Percentiles rank a stretch among this genome's conserved stretches.
Conservation (phyloP, 1,284 basidiomycete species). For the Golubevia pallescens region DNA sequence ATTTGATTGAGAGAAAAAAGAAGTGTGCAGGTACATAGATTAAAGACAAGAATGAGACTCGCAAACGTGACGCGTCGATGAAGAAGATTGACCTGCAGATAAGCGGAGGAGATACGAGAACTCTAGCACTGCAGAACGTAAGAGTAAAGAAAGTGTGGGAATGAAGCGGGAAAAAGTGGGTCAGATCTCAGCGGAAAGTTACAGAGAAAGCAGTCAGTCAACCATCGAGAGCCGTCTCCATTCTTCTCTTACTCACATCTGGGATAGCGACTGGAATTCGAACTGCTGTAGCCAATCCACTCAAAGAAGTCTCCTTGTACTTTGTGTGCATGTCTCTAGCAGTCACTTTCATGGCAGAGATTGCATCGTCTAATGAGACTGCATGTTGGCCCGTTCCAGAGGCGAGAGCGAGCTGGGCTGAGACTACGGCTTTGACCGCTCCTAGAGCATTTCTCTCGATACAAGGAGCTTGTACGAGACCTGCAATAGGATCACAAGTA, state of each 20-base stretch:
- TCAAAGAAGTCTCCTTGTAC: slow-evolving; percentile 52
- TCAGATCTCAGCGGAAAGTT: too few species aligned
- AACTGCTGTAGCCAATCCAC: slow-evolving; percentile 46
- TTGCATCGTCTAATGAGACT: slow-evolving; percentile 54
- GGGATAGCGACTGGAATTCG: slow-evolving; percentile 54
- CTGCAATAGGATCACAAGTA: slow-evolving; percentile 19
- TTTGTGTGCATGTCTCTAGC: slow-evolving; percentile 57
- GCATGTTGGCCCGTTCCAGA: slow-evolving; percentile 35
- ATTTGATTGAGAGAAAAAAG: too few species aligned
- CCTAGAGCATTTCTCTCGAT: slow-evolving; percentile 58
- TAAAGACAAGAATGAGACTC: too few species aligned
- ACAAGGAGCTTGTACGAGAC: slow-evolving; percentile 55
- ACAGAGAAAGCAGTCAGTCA: too few species aligned
- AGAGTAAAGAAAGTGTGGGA: too few species aligned
- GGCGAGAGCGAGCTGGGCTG: slow-evolving; percentile 52
- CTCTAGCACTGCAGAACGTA: too few species aligned
- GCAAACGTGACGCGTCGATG: too few species aligned
- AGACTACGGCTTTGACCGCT: slow-evolving; percentile 55
- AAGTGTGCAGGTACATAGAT: too few species aligned
- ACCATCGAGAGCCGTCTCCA: neutral
- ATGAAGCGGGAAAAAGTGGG: too few species aligned
- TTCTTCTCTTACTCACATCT: slow-evolving; percentile 14
- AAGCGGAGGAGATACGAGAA: too few species aligned
- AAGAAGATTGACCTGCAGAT: too few species aligned
- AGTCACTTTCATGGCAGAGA: slow-evolving; percentile 50